A percentile compares a stretch with the other conserved stretches of the same genome.
These are phyloP conservation scores for Podila clonocystis DNA, from an alignment of 192 early-diverging fungal species.

Conservation along the genomic window DNA sequence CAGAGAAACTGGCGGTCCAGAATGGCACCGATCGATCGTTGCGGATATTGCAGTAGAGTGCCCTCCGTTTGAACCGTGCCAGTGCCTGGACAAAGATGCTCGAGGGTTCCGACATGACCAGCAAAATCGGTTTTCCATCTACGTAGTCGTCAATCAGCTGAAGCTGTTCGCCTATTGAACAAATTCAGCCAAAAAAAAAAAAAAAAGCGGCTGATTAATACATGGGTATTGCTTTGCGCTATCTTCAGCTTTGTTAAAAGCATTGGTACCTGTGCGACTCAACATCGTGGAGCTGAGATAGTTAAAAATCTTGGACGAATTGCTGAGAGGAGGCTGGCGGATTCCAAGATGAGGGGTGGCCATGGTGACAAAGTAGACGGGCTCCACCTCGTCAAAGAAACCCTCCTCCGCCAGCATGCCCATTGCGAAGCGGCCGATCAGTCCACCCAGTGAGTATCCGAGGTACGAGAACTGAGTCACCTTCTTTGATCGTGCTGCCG, in stretches of 20 bases:
- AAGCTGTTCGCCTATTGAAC: conserved; percentile 53
- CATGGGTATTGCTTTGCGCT: not conserved
- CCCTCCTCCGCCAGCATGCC: conserved; percentile 56
- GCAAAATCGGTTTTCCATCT: conserved; percentile 46
- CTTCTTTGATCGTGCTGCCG: conserved; percentile 9
- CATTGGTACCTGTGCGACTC: conserved; percentile 56
- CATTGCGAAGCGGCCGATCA: conserved; percentile 62
- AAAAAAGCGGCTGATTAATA: not conserved
- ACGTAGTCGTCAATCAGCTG: conserved; percentile 52
- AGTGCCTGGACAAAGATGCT: conserved; percentile 53
- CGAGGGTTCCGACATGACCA: conserved; percentile 54
- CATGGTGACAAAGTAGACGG: conserved; percentile 63
- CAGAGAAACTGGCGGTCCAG: conserved; percentile 66
- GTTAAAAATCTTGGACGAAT: conserved; percentile 46
- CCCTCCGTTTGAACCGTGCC: conserved; percentile 51
- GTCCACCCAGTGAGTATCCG: conserved; percentile 69
- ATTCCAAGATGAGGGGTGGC: conserved; percentile 70
- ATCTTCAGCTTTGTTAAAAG: no score
- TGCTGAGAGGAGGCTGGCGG: conserved; percentile 23
- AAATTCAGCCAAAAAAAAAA: not conserved
- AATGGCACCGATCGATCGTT: conserved; percentile 68
- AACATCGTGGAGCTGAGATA: conserved; percentile 51
- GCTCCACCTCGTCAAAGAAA: conserved; percentile 57
- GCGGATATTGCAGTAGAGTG: conserved; percentile 58
- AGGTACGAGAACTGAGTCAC: conserved; percentile 55